Base-by-base conservation (phyloP, 257 asterid species). In the Solanum bulbocastanum region DNA sequence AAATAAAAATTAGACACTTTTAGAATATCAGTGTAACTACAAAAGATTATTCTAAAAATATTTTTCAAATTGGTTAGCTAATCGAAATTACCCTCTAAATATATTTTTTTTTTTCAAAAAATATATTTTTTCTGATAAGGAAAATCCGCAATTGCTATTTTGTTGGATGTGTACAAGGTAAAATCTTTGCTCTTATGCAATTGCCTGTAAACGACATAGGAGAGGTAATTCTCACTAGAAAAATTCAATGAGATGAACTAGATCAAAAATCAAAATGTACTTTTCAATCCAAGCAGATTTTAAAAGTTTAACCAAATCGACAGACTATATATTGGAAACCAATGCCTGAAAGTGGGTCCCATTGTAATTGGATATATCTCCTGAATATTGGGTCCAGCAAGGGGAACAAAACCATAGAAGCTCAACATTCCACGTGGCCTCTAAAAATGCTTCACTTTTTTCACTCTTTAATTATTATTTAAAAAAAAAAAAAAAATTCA, bases 371-470 rank as follows among this genome's bases (percentile, higher is more conserved):
- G 93, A 93, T 92, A 88, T 89, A 87, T 90, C 93, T 86, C 91
- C 94, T 88, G 90, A 92, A 71, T 37, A 72, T 68, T 37, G 83
- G 91, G 86, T 62, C 94, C 94, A 90, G 89, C 52, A 5, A 39
- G 90, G 92, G 86, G 86, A 85, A 90, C 92, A 90, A 1, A 90
- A 88, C 86, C 40, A 86, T 35, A 40, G 90, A 89, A 89, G 89
- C 91, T 73, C 87, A 89, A 73, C 14, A 78, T 78, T 89, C 92
- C 91, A 91, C 93, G 93, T 89, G 93, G 90, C 89, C 88, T 71
- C 87, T 88, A 52, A 68, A 90, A 87, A 75, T 76, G 83, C 88
- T 75, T 81, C 69, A 13, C 37, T 69, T 89, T 74, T 87, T 56
- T 49, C 83, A 56, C 39, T 69, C 22, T 73, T 85, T 62, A 37